Base-by-base conservation (phyloP, 139 green algal genomes). In the Tetraselmis chui region DNA sequence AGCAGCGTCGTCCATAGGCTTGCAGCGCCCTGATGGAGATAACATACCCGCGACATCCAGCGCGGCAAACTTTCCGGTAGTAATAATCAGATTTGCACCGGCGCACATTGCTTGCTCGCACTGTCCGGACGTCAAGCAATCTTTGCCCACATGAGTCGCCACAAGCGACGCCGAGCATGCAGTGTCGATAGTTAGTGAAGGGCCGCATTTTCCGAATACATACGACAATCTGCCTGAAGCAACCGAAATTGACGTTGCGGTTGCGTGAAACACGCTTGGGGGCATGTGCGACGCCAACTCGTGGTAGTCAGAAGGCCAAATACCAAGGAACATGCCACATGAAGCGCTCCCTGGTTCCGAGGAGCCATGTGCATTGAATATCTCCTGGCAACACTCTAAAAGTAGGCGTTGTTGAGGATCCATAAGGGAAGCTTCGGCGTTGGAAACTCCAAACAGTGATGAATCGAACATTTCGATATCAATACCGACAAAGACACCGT, bases 101-200 rank as follows among this genome's bases (percentile, higher is more conserved):
- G 45, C 45, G 45, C 45, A 67, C 18, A 67, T 18, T 18, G 45
- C 45, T 18, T 67, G 45, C 45, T 67, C 45, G 45, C 45, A 18
- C 45, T 18, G 11, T 5, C 18, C 18, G 18, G 11, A 67, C 18
- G 45, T 18, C 45, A 67, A 5, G 45, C 18, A 67, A 0, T 30
- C 59, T 0, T 88, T 67, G 2, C 91, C 91, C 0, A 86, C 45
- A 76, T 95, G 87, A 0, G 83, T 31, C 0, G 88, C 90, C 28
- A 97, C 92, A 29, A 97, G 86, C 5, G 88, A 92, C 1, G 87
- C 92, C 25, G 88, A 94, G 87, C 94, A 97, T 24, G 93, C 94
- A 0, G 92, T 97, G 84, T 97, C 94, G 0, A 97, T 83, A 30
- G 86, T 89, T 18, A 96, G 78, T 29, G 92, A 82, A 0, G 94